Evolutionary conservation across 257 asterid species (phyloP), one percentile per base, ranked within the genome.

Genomic region (Leptodermis oblonga): DNA sequence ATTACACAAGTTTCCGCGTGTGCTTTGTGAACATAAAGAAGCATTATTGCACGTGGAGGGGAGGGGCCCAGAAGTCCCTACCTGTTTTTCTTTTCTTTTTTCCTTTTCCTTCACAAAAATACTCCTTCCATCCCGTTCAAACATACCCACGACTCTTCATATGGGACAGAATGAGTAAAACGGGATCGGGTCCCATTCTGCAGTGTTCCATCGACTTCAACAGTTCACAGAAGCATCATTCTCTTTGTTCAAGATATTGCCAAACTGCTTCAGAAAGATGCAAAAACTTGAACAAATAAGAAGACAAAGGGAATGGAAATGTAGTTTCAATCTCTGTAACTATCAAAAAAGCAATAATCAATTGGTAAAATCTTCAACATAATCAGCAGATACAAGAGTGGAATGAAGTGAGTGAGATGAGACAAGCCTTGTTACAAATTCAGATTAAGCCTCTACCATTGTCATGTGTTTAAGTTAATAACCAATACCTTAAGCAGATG

Each of bases 11-110:
- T 33, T 26, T 3, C 64, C 61, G 70, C 65, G 79, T 8, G 77
- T 65, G 45, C 71, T 67, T 43, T 42, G 72, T 63, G 54, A 72
- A 67, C 68, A n/a, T 65, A 55, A 70, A 71, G 74, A 58, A 68
- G 70, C 77, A 82, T 76, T 72, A 84, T 79, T 84, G 83, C 92
- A 83, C 90, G 90, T 83, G 86, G 88, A 77, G 79, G 81, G 88
- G 80, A 83, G 84, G 80, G 77, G 86, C 87, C 74, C 68, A 23
- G 9, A 69, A 20, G 71, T 36, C 82, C 86, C 84, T 65, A 72
- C 78, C 46, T 66, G 68, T 60, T 59, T 70, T 75, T 1, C 17
- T n/a, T n/a, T n/a, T n/a, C n/a, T n/a, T n/a, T n/a, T n/a, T n/a
- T n/a, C 30, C 23, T 52, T 52, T 52, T 39, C 23, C 30, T n/a